A percentile compares a stretch with the other conserved stretches of the same genome.
phyloP scores from a whole-genome alignment of 2,329 filamentous ascomycete species.

The Alternaria gaisen region DNA sequence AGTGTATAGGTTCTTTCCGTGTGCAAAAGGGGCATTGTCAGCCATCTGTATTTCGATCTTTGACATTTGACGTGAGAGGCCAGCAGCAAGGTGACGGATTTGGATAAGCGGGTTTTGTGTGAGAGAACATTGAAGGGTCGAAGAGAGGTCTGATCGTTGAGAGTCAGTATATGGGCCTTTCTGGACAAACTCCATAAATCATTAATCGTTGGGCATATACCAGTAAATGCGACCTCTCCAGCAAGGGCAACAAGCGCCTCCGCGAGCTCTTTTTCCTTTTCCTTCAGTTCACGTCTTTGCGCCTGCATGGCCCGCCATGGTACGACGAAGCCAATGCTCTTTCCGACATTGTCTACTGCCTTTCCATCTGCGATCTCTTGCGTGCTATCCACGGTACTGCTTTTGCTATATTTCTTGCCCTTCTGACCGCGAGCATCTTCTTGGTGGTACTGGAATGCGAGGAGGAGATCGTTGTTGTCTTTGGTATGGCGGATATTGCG shows the following conservation, averaged over 20 bases:
- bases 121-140: slow-evolving; percentile 42
- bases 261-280: slow-evolving; percentile 47
- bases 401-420: slow-evolving; percentile 30
- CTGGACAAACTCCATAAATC: not conserved
- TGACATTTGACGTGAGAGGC: slow-evolving; percentile 48
- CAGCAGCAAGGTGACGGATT: slow-evolving; percentile 46
- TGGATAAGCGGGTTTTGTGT: slow-evolving; percentile 45
- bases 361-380: slow-evolving; percentile 33
- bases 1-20: slow-evolving; percentile 46
- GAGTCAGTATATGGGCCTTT: slow-evolving; percentile 11
- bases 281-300: slow-evolving; percentile 41
- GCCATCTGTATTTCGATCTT: slow-evolving; percentile 47
- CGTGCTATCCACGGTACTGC: slow-evolving; percentile 22
- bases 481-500: slow-evolving; percentile 43
- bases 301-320: slow-evolving; percentile 50
- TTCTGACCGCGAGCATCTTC: slow-evolving; percentile 34
- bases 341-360: slow-evolving; percentile 30
- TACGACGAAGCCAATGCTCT: slow-evolving; percentile 48
- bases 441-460: slow-evolving; percentile 47
- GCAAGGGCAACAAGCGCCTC: slow-evolving; percentile 46
- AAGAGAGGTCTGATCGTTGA: slow-evolving; percentile 35
- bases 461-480: slow-evolving; percentile 43
- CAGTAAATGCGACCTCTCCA: slow-evolving; percentile 46
- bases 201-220: slow-evolving; percentile 20
- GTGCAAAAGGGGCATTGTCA: slow-evolving; percentile 45